These are phyloP conservation scores for Neospora caninum DNA, from an alignment of 169 alveolate species.

Conservation along the genomic window DNA sequence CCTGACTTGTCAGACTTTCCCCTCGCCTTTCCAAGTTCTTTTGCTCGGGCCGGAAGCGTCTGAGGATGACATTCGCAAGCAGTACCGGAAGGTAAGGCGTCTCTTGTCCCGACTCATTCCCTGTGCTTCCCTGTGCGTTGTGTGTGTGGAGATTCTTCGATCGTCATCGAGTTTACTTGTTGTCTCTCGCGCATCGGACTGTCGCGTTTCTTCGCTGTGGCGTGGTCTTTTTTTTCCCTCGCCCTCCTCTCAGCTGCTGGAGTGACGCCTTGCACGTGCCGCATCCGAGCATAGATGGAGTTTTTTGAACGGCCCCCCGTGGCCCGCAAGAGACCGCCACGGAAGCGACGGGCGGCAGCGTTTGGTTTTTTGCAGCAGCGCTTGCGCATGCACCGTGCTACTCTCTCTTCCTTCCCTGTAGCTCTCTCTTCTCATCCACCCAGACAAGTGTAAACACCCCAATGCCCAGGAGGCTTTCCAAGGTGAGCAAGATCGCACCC, in stretches of 20 bases:
- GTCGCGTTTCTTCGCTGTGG: neutral
- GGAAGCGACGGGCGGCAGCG: too few relatives aligned
- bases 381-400: too few relatives aligned
- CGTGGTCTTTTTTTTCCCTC: too few relatives aligned
- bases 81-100: constrained; percentile 70
- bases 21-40: constrained; percentile 77
- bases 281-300: too few relatives aligned
- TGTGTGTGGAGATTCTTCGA: neutral
- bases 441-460: constrained; percentile 89
- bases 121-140: neutral
- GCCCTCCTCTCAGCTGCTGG: too few relatives aligned
- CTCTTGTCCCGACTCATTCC: neutral
- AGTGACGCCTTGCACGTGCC: too few relatives aligned
- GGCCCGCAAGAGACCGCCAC: too few relatives aligned
- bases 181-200: neutral
- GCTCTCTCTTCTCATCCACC: constrained; percentile 88
- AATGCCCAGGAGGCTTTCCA: constrained; percentile 92
- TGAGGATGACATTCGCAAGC: constrained; percentile 72
- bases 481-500: neutral
- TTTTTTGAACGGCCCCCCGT: too few relatives aligned
- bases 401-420: neutral
- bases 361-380: too few relatives aligned
- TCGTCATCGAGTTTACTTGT: neutral
- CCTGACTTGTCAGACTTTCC: constrained; percentile 73
- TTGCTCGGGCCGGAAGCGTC: constrained; percentile 74